Evolutionary conservation across 352 stramenopile genomes (phyloP).

Genomic region (Phytophthora uliginosa): DNA sequence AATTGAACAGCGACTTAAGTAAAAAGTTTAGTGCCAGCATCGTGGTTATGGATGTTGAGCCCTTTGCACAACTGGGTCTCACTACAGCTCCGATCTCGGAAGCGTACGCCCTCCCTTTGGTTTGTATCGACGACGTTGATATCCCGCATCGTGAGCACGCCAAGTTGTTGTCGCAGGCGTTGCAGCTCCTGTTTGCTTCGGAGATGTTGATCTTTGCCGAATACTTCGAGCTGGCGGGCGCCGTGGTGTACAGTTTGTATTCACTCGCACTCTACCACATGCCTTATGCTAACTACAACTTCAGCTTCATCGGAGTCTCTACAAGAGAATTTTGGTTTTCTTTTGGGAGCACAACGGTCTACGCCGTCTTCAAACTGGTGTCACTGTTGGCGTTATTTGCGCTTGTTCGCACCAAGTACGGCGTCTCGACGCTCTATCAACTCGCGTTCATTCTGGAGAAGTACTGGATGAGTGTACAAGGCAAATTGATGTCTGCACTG

Average conservation of each 20-base stretch:
- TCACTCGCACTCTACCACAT: conserved; percentile 20
- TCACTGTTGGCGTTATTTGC: conserved; percentile 3
- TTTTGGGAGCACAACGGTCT: conserved; percentile 2
- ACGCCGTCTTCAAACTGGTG: conserved; percentile 9
- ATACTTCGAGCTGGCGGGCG: conserved; percentile 39
- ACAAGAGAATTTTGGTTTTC: conserved; percentile 5
- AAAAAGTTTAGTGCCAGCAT: conserved; percentile 1
- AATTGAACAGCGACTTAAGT: not conserved
- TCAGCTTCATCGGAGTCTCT: conserved; percentile 20
- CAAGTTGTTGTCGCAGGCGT: conserved; percentile 21
- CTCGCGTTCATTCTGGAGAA: conserved; percentile 41
- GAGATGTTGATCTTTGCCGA: conserved; percentile 36
- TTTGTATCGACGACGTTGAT: conserved; percentile 21
- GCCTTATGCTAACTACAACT: conserved; percentile 24
- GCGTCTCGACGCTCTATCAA: conserved; percentile 30
- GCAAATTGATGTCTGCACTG: conserved; percentile 29
- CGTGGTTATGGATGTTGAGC: not conserved
- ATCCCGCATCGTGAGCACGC: conserved; percentile 24
- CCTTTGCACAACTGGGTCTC: not conserved
- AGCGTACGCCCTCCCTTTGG: not conserved
- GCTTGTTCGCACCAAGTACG: conserved; percentile 32
- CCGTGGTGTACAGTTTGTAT: conserved; percentile 39
- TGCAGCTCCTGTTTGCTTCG: conserved; percentile 35
- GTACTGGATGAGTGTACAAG: conserved; percentile 22
- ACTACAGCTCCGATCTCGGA: not conserved